Base-by-base conservation (phyloP, 208 protist species). In the Wallacemonas sp. region DNA sequence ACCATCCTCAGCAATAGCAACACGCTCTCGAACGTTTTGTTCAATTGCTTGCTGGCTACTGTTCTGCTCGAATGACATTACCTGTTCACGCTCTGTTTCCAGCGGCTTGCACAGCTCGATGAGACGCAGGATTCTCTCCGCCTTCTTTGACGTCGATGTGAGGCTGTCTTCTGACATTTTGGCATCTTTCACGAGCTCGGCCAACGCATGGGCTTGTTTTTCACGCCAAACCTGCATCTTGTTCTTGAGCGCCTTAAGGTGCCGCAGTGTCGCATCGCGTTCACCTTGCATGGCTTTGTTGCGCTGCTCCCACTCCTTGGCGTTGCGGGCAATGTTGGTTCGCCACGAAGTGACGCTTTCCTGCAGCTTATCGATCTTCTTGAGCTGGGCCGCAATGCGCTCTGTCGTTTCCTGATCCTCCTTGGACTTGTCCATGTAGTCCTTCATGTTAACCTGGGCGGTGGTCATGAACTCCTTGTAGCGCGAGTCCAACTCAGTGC, bases 51-150 rank as follows among this genome's bases (percentile, higher is more conserved):
- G 70, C 13, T 88, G 73, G 13, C 82, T 75, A 22, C 83, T 70
- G 57, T 95, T 87, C 0, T 80, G 68, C 57, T 97, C 91, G 64
- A 95, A 97, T 0, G 80, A 74, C 8, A 98, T 76, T 19, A 98
- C 88, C 66, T 92, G 93, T 75, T 99, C 97, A 9, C 95, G 66
- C 66, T 98, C 96, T n/a, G 96, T 98, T 80, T 99, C 97, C 29
- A 98, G 64, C 33, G 91, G 90, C 57, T 88, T 81, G 63, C 95
- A 96, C 29, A 98, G 76, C 79, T 98, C 94, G 34, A 94, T 87
- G 0, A 97, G 76, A n/a, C 89, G 81, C 38, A 99, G 82, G 29
- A 99, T 90, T 39, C 81, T 78, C 65, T 97, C 91, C 0, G 92
- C 97, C 22, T 79, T 78, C 58, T 85, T 87, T 3, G 78, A 55